phyloP scores from a whole-genome alignment of 305 asterid genomes.

The Fraxinus platypoda region DNA sequence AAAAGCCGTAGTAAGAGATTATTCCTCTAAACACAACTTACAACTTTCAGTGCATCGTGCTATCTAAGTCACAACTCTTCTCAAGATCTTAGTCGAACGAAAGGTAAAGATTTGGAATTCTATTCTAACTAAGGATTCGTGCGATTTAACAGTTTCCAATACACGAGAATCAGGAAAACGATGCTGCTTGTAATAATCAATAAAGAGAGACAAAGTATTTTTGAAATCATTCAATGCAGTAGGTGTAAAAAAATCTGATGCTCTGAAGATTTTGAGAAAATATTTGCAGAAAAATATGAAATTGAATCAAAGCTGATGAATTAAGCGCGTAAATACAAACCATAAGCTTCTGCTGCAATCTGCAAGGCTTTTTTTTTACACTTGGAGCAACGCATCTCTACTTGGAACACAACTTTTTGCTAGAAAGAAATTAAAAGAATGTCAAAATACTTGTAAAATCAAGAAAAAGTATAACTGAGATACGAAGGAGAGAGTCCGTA shows the following conservation, averaged over 20 bases:
- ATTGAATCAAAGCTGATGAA: background rate
- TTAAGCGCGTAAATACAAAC: background rate
- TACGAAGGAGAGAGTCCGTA: background rate
- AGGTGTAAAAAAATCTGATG: background rate
- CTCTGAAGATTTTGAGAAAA: background rate
- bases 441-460: background rate
- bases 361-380: background rate
- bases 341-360: background rate
- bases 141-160: background rate
- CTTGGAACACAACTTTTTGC: background rate
- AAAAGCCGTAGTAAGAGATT: background rate
- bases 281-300: background rate
- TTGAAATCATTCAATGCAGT: background rate
- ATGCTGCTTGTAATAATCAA: background rate
- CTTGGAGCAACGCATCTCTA: background rate
- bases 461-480: background rate
- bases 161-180: background rate
- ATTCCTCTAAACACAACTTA: background rate
- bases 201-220: background rate
- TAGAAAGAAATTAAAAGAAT: background rate
- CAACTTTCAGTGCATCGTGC: background rate
- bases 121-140: background rate
- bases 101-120: background rate
- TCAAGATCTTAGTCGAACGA: background rate
- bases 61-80: background rate